Evolutionary conservation across 2,329 filamentous ascomycete species (phyloP).

Genomic region (Colletotrichum sp.): DNA sequence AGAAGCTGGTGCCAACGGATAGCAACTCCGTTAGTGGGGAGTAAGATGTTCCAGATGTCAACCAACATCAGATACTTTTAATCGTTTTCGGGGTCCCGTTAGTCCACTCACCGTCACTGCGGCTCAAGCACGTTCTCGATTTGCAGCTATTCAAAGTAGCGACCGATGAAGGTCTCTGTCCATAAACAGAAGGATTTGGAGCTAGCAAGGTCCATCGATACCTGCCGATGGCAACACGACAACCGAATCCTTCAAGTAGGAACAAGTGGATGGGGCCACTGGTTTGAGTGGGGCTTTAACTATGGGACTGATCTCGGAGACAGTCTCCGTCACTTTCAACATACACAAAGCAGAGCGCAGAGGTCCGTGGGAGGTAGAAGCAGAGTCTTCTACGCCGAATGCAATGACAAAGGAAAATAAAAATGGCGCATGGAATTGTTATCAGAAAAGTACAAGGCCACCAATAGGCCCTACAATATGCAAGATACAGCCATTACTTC

Average conservation of each 20-base stretch:
- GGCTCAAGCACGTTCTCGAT: background rate
- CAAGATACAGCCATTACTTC: background rate
- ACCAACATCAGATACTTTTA: background rate
- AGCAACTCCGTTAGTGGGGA: background rate
- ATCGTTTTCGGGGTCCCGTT: background rate
- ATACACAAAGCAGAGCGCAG: background rate
- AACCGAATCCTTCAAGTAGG: background rate
- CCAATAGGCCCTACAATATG: background rate
- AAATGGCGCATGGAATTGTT: accelerated
- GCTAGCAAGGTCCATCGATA: background rate
- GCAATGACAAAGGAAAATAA: background rate
- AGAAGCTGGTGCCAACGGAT: background rate
- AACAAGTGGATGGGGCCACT: background rate
- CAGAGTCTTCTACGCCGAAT: background rate
- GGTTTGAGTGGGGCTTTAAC: background rate
- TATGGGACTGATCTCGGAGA: background rate
- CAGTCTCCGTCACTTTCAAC: background rate
- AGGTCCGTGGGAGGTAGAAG: background rate
- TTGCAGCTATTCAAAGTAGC: background rate
- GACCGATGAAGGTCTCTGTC: background rate
- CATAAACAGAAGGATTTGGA: background rate
- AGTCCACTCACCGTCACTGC: accelerated
- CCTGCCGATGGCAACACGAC: background rate
- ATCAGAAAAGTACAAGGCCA: background rate
- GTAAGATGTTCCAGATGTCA: background rate